Conservation (phyloP, 1,284 basidiomycete genomes). For the Boletus semigastroideus region DNA sequence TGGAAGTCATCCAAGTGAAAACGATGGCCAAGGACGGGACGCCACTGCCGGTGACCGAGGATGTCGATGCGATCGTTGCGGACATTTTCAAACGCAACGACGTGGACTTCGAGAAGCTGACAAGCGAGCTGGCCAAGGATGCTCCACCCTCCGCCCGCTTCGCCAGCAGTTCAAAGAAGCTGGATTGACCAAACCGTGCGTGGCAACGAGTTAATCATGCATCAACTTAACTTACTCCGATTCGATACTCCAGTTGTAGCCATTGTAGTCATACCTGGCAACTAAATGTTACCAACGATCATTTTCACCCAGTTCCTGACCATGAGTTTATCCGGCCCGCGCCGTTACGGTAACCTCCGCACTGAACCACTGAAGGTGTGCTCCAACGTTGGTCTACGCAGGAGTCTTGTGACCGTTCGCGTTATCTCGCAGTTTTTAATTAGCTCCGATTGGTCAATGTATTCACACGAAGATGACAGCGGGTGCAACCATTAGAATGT, state of each 20-base stretch:
- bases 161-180: conserved; percentile 27
- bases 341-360: no score
- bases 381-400: not conserved
- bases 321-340: no score
- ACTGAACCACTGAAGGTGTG: no score
- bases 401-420: conserved; percentile 7
- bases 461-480: conserved; percentile 7
- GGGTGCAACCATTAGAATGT: not conserved
- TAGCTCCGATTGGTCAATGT: not conserved
- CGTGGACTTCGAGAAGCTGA: conserved; percentile 31
- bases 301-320: not conserved
- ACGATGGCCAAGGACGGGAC: conserved; percentile 28
- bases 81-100: conserved; percentile 34
- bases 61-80: conserved; percentile 32
- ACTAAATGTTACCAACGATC: not conserved
- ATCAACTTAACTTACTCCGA: not conserved
- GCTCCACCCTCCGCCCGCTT: conserved; percentile 22
- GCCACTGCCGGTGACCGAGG: conserved; percentile 26
- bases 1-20: conserved; percentile 35
- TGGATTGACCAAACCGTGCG: conserved; percentile 21
- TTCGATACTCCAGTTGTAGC: not conserved
- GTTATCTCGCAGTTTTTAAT: conserved; percentile 9
- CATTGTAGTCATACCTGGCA: conserved; percentile 2
- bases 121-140: conserved; percentile 22
- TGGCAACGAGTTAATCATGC: not conserved